Evolutionary conservation across 2,329 filamentous ascomycete species (phyloP).

Genomic region (Penicillium concentricum): DNA sequence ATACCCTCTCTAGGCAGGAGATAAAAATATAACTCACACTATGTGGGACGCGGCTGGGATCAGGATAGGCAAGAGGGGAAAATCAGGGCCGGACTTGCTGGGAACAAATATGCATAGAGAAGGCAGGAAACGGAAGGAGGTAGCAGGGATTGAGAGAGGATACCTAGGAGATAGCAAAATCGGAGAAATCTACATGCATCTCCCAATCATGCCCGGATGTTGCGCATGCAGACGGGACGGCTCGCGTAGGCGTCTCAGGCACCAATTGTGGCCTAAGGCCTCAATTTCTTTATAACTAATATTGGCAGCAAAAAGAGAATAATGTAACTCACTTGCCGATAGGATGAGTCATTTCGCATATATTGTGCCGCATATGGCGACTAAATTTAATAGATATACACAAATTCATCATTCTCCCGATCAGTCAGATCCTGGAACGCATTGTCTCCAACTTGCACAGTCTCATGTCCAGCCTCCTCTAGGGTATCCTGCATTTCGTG

Average conservation of each 20-base stretch:
- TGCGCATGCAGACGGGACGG: not conserved
- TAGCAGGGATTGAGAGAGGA: not conserved
- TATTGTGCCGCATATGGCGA: not conserved
- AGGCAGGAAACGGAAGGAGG: not conserved
- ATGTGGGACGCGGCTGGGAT: not conserved
- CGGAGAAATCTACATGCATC: not conserved
- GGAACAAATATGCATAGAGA: not conserved
- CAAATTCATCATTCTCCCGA: conserved; percentile 66
- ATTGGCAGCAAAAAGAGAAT: not conserved
- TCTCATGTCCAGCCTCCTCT: conserved; percentile 16
- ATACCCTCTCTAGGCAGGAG: not conserved
- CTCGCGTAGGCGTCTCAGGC: not conserved
- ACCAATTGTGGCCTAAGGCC: not conserved
- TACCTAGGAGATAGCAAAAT: not conserved
- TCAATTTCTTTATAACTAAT: not conserved
- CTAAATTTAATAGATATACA: conserved; percentile 55
- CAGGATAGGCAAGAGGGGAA: too few relatives aligned
- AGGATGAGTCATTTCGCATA: not conserved
- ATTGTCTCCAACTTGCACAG: conserved; percentile 46
- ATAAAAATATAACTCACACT: not conserved
- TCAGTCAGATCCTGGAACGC: conserved; percentile 64
- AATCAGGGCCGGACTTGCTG: not conserved
- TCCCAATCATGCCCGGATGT: not conserved
- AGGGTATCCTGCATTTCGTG: conserved; percentile 26
- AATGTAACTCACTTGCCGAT: not conserved